Evolutionary conservation across 768 basidiomycete genomes (phyloP).

Genomic region (Lactifluus hygrophoroides): DNA sequence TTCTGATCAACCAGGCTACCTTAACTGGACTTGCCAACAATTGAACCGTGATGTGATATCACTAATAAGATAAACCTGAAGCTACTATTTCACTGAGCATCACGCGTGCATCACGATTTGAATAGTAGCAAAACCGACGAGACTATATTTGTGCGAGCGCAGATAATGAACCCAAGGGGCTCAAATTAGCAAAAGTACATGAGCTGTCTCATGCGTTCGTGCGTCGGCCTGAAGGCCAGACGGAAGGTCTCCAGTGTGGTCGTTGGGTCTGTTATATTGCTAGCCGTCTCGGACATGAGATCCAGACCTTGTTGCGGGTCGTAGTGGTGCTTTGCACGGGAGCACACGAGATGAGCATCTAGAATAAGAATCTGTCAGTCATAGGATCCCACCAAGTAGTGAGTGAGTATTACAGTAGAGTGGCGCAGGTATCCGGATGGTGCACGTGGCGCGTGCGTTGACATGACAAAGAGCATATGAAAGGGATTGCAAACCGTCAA

Average conservation of each 20-base stretch:
- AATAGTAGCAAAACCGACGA: too few species aligned
- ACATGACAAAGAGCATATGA: constrained; percentile 76
- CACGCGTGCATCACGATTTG: too few species aligned
- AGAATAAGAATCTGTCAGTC: not conserved
- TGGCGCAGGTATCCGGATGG: constrained; percentile 75
- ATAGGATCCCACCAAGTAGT: not conserved
- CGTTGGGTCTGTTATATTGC: constrained; percentile 29
- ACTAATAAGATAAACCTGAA: too few species aligned
- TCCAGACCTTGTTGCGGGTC: constrained; percentile 53
- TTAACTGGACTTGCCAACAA: too few species aligned
- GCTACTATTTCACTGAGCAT: too few species aligned
- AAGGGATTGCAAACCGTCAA: constrained; percentile 58
- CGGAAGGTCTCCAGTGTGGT: constrained; percentile 35
- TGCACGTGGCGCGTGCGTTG: constrained; percentile 71
- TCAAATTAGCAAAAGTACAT: constrained; percentile 31
- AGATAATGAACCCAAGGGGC: not conserved
- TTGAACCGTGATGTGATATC: too few species aligned
- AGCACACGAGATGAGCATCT: constrained; percentile 74
- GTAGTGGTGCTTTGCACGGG: constrained; percentile 75
- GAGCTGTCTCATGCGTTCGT: constrained; percentile 35
- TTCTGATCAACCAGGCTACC: too few species aligned
- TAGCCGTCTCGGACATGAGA: constrained; percentile 47
- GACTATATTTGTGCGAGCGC: too few species aligned
- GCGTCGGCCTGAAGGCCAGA: constrained; percentile 46
- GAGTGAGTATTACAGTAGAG: constrained; percentile 59